A percentile compares a stretch with the other conserved stretches of the same genome.
These are phyloP conservation scores for Dioszegia crocea DNA, from an alignment of 768 basidiomycete species.

Conservation along the genomic window DNA sequence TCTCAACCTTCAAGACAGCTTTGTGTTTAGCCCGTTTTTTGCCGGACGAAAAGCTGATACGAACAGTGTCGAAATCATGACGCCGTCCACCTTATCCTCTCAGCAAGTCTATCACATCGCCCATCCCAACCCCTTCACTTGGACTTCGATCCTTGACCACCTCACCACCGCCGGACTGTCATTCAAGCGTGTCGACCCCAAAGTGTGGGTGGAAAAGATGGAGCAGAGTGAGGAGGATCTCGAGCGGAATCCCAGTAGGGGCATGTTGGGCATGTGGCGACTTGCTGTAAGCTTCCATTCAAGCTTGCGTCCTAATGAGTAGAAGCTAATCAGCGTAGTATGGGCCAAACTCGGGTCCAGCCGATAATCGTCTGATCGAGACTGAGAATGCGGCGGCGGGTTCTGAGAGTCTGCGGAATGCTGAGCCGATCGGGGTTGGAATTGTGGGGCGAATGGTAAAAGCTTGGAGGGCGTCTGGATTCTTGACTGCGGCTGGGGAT, in stretches of 20 bases:
- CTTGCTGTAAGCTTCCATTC: conserved; percentile 30
- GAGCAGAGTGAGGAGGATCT: conserved; percentile 36
- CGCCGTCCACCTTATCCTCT: not conserved
- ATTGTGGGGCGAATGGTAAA: not conserved
- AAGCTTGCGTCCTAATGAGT: no score
- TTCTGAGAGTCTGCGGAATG: not conserved
- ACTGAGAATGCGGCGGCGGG: not conserved
- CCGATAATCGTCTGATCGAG: not conserved
- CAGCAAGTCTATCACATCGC: conserved; percentile 50
- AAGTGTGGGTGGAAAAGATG: conserved; percentile 51
- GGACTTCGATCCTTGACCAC: conserved; percentile 51
- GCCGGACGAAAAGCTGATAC: not conserved
- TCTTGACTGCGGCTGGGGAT: no score
- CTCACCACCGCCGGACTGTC: conserved; percentile 50
- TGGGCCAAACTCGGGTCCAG: not conserved
- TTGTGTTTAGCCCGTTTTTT: not conserved
- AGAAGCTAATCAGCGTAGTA: not conserved
- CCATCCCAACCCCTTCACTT: conserved; percentile 49
- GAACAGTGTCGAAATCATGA: not conserved
- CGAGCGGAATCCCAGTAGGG: conserved; percentile 49
- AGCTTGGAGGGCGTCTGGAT: not conserved
- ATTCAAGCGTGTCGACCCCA: conserved; percentile 50
- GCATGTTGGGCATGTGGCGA: conserved; percentile 49
- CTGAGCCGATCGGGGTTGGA: not conserved
- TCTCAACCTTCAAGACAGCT: not conserved